Conservation (phyloP, 129 eudicot species). For the Helianthus annuus region HanXRQr2.0-SUNRISE NC_035448.2:104332441-104332940, state of each 20-base stretch:
- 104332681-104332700: conserved; percentile 50
- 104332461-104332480: too few species aligned
- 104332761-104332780: conserved; percentile 68
- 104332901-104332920: conserved; percentile 24
- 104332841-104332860: conserved; percentile 77
- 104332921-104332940: conserved; percentile 8
- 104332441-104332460: too few species aligned
- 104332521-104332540: not conserved
- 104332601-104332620: conserved; percentile 3
- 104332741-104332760: conserved; percentile 78
- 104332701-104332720: conserved; percentile 44
- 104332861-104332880: conserved; percentile 76
- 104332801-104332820: conserved; percentile 65
- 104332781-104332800: conserved; percentile 59
- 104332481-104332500: too few species aligned
- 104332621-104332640: not conserved
- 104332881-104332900: conserved; percentile 72
- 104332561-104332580: not conserved
- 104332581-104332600: not conserved
- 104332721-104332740: conserved; percentile 67
- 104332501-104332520: too few species aligned
- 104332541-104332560: not conserved
- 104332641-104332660: conserved; percentile 62
- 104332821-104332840: conserved; percentile 49
- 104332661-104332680: conserved; percentile 81